Evolutionary conservation across 164 flowering plant genomes (phyloP).

Genomic region (Protea cynaroides): DNA sequence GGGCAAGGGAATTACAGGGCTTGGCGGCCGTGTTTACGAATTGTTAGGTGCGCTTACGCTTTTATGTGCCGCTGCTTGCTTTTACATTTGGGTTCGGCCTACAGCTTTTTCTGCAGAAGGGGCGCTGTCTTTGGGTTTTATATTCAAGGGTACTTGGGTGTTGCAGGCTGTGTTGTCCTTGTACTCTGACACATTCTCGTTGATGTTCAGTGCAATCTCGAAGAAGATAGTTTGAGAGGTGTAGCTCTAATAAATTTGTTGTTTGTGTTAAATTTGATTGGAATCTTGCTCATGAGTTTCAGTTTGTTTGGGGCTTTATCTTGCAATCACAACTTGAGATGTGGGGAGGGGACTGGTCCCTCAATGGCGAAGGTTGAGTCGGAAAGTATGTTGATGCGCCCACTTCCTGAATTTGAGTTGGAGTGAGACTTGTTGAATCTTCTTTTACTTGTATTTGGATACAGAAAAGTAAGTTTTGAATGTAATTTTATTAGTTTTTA

Average conservation of each 20-base stretch:
- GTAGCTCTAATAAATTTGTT: slow-evolving; percentile 59
- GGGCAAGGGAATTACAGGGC: slow-evolving; percentile 36
- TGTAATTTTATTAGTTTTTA: slow-evolving; percentile 1
- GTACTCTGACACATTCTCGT: slow-evolving; percentile 43
- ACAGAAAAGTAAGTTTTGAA: background rate
- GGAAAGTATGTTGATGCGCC: slow-evolving; percentile 33
- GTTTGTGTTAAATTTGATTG: slow-evolving; percentile 52
- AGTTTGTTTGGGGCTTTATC: slow-evolving; percentile 42
- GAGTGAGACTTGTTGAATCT: slow-evolving; percentile 30
- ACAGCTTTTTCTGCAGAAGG: slow-evolving; percentile 56
- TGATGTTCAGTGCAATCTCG: slow-evolving; percentile 57
- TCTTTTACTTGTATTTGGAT: slow-evolving; percentile 9
- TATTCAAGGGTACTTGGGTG: slow-evolving; percentile 71
- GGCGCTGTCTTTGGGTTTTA: slow-evolving; percentile 41
- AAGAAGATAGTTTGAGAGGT: slow-evolving; percentile 64
- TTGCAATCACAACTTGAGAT: slow-evolving; percentile 31
- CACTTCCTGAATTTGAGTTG: slow-evolving; percentile 46
- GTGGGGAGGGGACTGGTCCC: slow-evolving; percentile 36
- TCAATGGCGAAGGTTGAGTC: slow-evolving; percentile 45
- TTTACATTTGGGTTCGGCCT: slow-evolving; percentile 47
- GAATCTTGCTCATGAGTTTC: slow-evolving; percentile 30
- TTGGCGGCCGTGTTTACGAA: slow-evolving; percentile 38
- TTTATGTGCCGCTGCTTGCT: slow-evolving; percentile 50
- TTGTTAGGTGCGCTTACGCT: slow-evolving; percentile 40
- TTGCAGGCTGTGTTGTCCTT: slow-evolving; percentile 66